Conservation (phyloP, 495 filamentous ascomycete genomes). For the Diplogelasinospora grovesii region DNA sequence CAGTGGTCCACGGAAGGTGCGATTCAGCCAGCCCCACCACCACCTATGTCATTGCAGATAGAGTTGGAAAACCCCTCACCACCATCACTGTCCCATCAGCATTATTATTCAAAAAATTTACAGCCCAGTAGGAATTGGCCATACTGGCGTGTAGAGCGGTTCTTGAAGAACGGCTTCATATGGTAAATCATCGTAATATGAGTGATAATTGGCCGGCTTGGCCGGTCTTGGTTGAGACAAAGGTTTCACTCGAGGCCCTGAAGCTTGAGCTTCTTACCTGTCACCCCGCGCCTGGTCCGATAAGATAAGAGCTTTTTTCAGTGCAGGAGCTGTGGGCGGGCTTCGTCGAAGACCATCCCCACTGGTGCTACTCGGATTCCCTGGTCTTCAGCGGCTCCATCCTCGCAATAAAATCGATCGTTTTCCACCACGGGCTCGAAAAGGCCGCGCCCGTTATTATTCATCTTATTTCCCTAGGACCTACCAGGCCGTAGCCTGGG, state of each 20-base stretch:
- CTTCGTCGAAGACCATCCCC: too few relatives aligned
- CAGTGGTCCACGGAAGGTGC: too few relatives aligned
- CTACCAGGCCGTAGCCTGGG: slow-evolving; percentile 19
- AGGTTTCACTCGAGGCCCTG: neutral
- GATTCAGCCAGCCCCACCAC: too few relatives aligned
- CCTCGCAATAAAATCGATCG: too few relatives aligned
- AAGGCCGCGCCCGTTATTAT: slow-evolving; percentile 5
- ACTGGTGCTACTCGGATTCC: neutral
- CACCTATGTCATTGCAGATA: too few relatives aligned
- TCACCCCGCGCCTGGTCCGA: slow-evolving; percentile 24
- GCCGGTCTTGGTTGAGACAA: neutral
- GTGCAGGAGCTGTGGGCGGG: too few relatives aligned
- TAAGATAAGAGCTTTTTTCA: slow-evolving; percentile 29
- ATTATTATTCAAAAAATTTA: too few relatives aligned
- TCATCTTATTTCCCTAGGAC: slow-evolving; percentile 2
- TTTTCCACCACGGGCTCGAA: neutral
- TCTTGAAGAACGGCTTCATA: neutral
- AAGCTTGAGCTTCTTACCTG: neutral
- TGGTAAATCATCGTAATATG: slow-evolving; percentile 6
- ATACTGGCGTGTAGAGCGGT: neutral
- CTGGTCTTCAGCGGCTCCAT: too few relatives aligned
- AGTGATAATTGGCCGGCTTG: slow-evolving; percentile 16
- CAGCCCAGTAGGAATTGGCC: slow-evolving; percentile 1
- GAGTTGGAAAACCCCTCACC: too few relatives aligned
- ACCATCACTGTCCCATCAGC: too few relatives aligned